A percentile compares a stretch with the other conserved stretches of the same genome.
These are phyloP conservation scores for Mrakiaceae sp. DNA, from an alignment of 1,284 basidiomycete genomes.

Conservation along the genomic window DNA sequence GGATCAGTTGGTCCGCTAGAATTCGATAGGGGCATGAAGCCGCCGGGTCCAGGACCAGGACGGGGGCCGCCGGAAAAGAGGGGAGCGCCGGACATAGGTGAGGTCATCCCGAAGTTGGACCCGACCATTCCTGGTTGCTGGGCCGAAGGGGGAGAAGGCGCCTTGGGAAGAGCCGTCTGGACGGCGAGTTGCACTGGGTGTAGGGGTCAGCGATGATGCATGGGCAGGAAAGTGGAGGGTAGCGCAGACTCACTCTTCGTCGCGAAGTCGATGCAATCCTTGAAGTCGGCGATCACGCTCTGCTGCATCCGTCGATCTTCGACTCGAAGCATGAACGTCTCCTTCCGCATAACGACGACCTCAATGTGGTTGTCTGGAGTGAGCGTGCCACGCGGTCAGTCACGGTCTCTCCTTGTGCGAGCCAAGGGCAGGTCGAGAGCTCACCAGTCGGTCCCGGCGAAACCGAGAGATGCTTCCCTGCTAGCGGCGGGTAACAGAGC, in stretches of 20 bases:
- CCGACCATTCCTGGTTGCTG: background rate
- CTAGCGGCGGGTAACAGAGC: constrained; percentile 87
- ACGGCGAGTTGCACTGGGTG: background rate
- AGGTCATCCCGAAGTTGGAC: background rate
- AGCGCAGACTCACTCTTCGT: constrained; percentile 45
- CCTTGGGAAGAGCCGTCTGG: background rate
- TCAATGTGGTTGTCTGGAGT: constrained; percentile 55
- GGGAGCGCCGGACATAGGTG: background rate
- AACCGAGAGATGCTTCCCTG: constrained; percentile 82
- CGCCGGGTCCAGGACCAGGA: background rate
- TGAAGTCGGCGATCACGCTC: constrained; percentile 59
- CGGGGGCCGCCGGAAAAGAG: background rate
- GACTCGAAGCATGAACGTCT: constrained; percentile 58
- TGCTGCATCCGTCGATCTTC: constrained; percentile 55
- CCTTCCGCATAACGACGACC: constrained; percentile 79
- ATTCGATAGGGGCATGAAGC: no score
- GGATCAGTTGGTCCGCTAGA: no score
- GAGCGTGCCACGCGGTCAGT: background rate
- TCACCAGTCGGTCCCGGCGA: constrained; percentile 43
- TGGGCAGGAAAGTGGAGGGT: background rate
- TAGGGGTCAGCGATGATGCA: background rate
- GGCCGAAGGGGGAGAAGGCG: background rate
- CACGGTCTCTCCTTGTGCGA: no score
- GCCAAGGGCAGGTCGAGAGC: constrained; percentile 19
- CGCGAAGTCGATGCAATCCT: constrained; percentile 74